Evolutionary conservation across 164 flowering plant species (phyloP).

Genomic region (Aristolochia fimbriata): DNA sequence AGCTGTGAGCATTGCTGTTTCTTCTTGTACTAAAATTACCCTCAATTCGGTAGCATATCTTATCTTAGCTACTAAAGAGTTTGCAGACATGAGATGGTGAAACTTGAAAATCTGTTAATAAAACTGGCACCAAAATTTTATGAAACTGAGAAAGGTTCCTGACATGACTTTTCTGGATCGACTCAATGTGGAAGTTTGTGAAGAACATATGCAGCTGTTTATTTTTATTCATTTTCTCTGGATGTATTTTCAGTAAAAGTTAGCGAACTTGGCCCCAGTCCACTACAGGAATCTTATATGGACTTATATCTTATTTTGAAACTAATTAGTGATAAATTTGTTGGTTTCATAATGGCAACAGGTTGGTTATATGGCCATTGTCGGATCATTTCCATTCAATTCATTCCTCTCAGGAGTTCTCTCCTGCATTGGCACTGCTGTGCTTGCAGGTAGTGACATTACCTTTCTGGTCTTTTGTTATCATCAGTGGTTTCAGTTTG

Average conservation of each 20-base stretch:
- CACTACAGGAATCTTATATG: background rate
- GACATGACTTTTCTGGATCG: too few species aligned
- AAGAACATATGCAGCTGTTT: background rate
- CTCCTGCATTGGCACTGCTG: conserved; percentile 94
- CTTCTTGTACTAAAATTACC: too few species aligned
- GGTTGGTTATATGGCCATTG: conserved; percentile 94
- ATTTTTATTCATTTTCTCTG: background rate
- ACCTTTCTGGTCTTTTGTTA: too few species aligned
- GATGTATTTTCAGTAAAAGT: background rate
- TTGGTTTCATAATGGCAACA: conserved; percentile 16
- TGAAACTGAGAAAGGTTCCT: too few species aligned
- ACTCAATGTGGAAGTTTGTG: background rate
- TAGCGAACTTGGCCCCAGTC: background rate
- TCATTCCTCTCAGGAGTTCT: conserved; percentile 94
- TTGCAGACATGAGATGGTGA: too few species aligned
- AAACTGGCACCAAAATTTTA: too few species aligned
- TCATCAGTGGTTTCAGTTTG: background rate
- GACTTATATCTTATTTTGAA: background rate
- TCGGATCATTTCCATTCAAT: conserved; percentile 98
- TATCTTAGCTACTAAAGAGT: too few species aligned
- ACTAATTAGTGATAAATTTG: background rate
- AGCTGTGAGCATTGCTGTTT: too few species aligned
- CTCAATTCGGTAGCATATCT: too few species aligned
- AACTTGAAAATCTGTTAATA: too few species aligned
- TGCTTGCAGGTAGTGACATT: conserved; percentile 70